phyloP scores from a whole-genome alignment of 2,329 filamentous ascomycete genomes.

The Zopfia rhizophila region DNA sequence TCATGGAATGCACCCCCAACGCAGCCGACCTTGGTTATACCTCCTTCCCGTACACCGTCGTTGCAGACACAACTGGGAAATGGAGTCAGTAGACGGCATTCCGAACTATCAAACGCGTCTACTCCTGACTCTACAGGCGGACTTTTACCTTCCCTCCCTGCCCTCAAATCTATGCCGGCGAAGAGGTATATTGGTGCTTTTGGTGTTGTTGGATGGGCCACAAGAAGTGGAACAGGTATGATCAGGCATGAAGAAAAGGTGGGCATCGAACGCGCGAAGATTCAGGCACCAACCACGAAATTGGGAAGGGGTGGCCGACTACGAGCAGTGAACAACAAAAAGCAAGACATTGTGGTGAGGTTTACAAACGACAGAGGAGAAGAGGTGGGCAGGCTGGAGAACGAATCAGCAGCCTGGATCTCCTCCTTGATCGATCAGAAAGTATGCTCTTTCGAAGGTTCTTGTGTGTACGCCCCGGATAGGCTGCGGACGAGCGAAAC shows the following conservation, averaged over 20 bases:
- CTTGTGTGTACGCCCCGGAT: conserved; percentile 90
- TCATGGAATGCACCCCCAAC: conserved; percentile 62
- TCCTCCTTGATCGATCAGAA: conserved; percentile 91
- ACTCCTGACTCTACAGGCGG: conserved; percentile 30
- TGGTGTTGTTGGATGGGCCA: conserved; percentile 91
- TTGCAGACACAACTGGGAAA: conserved; percentile 37
- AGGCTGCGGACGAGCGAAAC: conserved; percentile 89
- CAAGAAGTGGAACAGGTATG: conserved; percentile 79
- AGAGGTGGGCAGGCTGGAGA: conserved; percentile 87
- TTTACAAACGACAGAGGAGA: conserved; percentile 83
- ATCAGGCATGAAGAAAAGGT: conserved; percentile 85
- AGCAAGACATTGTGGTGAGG: conserved; percentile 87
- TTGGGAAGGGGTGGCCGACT: conserved; percentile 51
- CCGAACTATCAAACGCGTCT: conserved; percentile 34
- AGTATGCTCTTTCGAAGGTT: conserved; percentile 86
- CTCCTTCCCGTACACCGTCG: conserved; percentile 27
- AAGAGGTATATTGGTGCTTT: conserved; percentile 89
- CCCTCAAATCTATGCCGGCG: conserved; percentile 59
- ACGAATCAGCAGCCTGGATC: conserved; percentile 90
- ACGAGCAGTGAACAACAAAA: conserved; percentile 67
- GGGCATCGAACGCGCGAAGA: conserved; percentile 85
- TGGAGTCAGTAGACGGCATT: conserved; percentile 36
- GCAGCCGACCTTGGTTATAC: conserved; percentile 23
- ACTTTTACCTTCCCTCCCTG: conserved; percentile 27
- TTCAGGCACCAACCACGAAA: conserved; percentile 65